These are phyloP conservation scores for Populus davidiana DNA, from an alignment of 345 rosid species.

Conservation along the genomic window DNA sequence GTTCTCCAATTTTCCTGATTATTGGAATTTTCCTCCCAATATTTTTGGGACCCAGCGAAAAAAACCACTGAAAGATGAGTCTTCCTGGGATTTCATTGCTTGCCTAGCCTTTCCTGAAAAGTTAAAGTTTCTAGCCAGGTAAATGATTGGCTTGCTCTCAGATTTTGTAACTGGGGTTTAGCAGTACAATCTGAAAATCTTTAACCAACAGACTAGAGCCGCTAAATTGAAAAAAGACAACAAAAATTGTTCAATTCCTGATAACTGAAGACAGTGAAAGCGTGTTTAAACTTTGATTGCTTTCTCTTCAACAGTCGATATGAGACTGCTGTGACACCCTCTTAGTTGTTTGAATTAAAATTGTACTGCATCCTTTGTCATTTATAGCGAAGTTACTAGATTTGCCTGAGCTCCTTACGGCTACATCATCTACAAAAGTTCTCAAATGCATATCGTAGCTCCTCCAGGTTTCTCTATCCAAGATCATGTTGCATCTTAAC, in stretches of 20 bases:
- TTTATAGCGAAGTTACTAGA: neutral
- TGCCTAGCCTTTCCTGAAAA: neutral
- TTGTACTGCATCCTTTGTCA: neutral
- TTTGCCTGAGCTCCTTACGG: neutral
- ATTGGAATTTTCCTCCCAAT: neutral
- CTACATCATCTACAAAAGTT: neutral
- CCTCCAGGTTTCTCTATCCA: neutral
- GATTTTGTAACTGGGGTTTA: too few species aligned
- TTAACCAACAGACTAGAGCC: too few species aligned
- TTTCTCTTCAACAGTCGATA: too few species aligned
- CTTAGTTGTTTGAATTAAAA: too few species aligned
- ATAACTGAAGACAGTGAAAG: too few species aligned
- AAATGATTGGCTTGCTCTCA: too few species aligned
- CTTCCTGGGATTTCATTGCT: neutral
- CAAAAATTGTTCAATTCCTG: too few species aligned
- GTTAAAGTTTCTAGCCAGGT: neutral
- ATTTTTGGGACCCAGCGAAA: neutral
- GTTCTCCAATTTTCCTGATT: neutral
- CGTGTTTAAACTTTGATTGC: too few species aligned
- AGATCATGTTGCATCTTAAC: neutral
- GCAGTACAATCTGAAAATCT: too few species aligned
- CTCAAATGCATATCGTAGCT: neutral
- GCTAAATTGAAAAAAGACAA: too few species aligned
- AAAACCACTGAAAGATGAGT: neutral
- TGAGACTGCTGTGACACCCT: too few species aligned